Evolutionary conservation across 225 moss, liverwort and hornwort genomes (phyloP).

Genomic region (Polytrichum formosum): DNA sequence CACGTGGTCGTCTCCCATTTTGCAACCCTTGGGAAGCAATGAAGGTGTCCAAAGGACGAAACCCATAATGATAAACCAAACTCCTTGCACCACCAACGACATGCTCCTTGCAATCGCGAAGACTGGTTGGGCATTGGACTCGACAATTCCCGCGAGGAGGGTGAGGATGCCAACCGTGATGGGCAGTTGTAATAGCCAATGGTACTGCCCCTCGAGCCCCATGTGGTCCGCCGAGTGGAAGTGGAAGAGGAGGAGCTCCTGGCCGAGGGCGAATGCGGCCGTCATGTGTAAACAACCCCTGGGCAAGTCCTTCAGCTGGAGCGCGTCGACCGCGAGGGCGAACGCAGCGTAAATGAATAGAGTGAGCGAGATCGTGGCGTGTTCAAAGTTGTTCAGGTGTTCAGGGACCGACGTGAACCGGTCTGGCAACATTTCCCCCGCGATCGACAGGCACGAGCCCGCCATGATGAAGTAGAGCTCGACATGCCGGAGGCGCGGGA

Average conservation of each 20-base stretch:
- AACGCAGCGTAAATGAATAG: constrained; percentile 58
- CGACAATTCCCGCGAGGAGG: constrained; percentile 42
- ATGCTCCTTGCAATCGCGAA: constrained; percentile 41
- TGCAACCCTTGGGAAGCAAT: constrained; percentile 62
- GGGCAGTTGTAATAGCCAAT: constrained; percentile 73
- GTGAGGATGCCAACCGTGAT: constrained; percentile 44
- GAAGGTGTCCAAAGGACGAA: constrained; percentile 67
- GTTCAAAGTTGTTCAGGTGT: constrained; percentile 91
- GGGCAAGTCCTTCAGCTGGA: constrained; percentile 39
- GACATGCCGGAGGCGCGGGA: constrained; percentile 37
- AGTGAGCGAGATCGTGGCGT: constrained; percentile 74
- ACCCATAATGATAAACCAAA: constrained; percentile 76
- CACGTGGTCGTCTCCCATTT: constrained; percentile 28
- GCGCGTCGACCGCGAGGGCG: constrained; percentile 47
- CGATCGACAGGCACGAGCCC: constrained; percentile 60
- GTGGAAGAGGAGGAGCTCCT: constrained; percentile 88
- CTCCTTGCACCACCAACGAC: constrained; percentile 67
- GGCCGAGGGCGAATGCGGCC: constrained; percentile 60
- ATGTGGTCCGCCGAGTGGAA: constrained; percentile 94
- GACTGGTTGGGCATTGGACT: constrained; percentile 35
- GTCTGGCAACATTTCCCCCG: constrained; percentile 68
- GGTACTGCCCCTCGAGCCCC: constrained; percentile 88
- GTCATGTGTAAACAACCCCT: constrained; percentile 58
- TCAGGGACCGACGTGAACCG: constrained; percentile 36
- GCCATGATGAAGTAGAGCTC: constrained; percentile 59